Base-by-base conservation (phyloP, 192 early-diverging fungal species). In the Coemansia guatemalensis region DNA sequence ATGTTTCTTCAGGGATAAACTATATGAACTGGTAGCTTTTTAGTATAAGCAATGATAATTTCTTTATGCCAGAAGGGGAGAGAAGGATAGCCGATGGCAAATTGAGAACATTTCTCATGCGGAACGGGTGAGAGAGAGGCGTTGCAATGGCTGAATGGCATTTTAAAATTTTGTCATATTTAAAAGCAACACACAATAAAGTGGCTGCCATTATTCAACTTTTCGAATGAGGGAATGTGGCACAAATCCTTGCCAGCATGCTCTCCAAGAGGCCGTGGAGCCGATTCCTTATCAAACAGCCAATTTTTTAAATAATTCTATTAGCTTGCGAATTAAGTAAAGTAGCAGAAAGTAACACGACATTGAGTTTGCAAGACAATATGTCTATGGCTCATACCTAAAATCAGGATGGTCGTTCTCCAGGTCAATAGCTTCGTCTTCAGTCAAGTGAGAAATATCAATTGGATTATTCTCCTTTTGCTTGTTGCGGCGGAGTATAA, bases 371-470 rank as follows among this genome's bases (percentile, higher is more conserved):
- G 2, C 11, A 35, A 11, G 33, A 17, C 17, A 44, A 52, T 14
- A 52, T 26, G 51, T 3, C 21, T 25, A 52, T 52, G 25, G 51
- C 21, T 48, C 48, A 49, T 61, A 61, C 48, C 59, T 61, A 50
- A 78, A 73, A 17, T 66, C 53, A 12, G 76, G 76, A 24, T 79
- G 76, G 41, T 79, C 71, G 24, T 60, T 73, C 33, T 73, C 70
- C 44, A 79, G 58, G 35, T 73, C 71, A 24, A 73, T 60, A 11
- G 62, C 58, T 30, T 79, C 71, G 6, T 73, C 71, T 20, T 64
- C 60, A 11, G 71, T 57, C 62, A 79, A 48, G 64, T 58, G 23
- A 0, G 67, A 66, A n/a, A 79, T 73, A 20, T 79, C 71, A 18
- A 73, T 58, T 0, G 76, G 76, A 44, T 49, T 7, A 0, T 63